Base-by-base conservation (phyloP, 306 rosid species). In the Gleditsia sinensis region DNA sequence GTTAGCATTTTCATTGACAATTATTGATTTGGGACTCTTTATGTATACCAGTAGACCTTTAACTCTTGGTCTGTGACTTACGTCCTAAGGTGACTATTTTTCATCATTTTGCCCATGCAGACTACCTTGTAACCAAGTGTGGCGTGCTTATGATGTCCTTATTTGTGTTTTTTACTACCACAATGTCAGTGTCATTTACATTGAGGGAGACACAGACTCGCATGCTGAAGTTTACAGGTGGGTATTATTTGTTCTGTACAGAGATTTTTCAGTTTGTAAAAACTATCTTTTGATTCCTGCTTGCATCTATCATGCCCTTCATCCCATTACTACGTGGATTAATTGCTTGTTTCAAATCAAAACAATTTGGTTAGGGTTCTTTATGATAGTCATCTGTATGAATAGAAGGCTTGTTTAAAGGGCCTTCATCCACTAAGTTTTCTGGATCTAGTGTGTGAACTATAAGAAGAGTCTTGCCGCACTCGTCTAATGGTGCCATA, bases 111-210 rank as follows among this genome's bases (percentile, higher is more conserved):
- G 7, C 43, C 60, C 62, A 21, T 83, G 90, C 96, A 95, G 99
- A 95, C 80, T 95, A 95, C 84, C 94, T 95, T 42, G 99, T 90
- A 80, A 92, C 86, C 17, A 95, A 95, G 87, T 95, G 98, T 78
- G 99, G 99, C 6, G 97, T 95, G 85, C 99, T 95, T 74, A 92
- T 95, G 96, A 95, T 95, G 99, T 92, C 99, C 24, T 79, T 95
- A 49, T 95, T 95, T 78, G 99, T 95, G 75, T 95, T 95, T 86
- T 94, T 95, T 77, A 95, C 99, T 25, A 95, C 98, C 36, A 95
- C 98, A 56, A 95, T 95, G 99, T 95, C 99, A 0, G 99, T 95
- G 58, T 95, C 99, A 45, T 95, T 95, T 75, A 95, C 99, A 46
- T 86, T 95, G 83, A 90, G 99, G 79, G 99, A 95, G 88, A 95